Evolutionary conservation across 805 yeast genomes (phyloP).

Genomic region (Blastobotrys americana): DNA sequence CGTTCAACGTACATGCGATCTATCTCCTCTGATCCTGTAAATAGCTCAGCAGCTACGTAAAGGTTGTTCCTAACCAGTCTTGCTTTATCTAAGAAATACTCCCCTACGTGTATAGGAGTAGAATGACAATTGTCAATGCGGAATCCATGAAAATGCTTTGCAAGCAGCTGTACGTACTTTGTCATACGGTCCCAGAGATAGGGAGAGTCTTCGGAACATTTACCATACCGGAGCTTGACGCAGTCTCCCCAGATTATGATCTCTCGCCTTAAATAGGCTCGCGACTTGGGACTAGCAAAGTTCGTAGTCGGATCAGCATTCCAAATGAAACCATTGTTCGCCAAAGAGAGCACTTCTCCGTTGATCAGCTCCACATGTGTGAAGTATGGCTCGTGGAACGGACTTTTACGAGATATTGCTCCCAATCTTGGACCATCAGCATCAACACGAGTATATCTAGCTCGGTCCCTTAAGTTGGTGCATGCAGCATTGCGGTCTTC

Average conservation of each 20-base stretch:
- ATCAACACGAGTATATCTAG: conserved; percentile 68
- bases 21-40: conserved; percentile 85
- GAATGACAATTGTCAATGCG: conserved; percentile 95
- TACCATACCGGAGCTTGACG: conserved; percentile 84
- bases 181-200: conserved; percentile 84
- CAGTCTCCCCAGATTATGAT: conserved; percentile 98
- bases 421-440: conserved; percentile 78
- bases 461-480: conserved; percentile 67
- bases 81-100: conserved; percentile 78
- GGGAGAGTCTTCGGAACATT: conserved; percentile 73
- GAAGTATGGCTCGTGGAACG: conserved; percentile 82
- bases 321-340: conserved; percentile 99
- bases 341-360: conserved; percentile 56
- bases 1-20: conserved; percentile 88
- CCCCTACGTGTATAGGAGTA: conserved; percentile 93
- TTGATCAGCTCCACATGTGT: conserved; percentile 51
- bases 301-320: conserved; percentile 90
- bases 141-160: conserved; percentile 74
- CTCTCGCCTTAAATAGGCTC: conserved; percentile 81
- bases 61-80: conserved; percentile 75
- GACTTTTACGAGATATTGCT: conserved; percentile 42
- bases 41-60: conserved; percentile 90
- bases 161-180: conserved; percentile 63
- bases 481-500: conserved; percentile 59
- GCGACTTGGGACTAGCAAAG: conserved; percentile 75